These are phyloP conservation scores for Taiozyma sp. DNA, from an alignment of 1,139 yeast species.

Conservation along the genomic window DNA sequence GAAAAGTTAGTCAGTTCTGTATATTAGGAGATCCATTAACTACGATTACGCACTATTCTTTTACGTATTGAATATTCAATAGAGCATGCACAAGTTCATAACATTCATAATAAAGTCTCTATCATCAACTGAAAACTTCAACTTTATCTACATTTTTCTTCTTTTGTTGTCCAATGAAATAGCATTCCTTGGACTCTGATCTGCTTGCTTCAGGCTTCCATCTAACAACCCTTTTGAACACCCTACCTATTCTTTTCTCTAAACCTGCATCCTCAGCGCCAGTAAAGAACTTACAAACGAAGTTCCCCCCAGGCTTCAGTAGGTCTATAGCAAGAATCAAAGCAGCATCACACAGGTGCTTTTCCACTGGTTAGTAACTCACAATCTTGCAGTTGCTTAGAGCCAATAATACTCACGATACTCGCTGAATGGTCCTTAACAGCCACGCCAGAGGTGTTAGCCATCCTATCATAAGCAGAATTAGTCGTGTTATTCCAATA, in stretches of 20 bases:
- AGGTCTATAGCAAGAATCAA: constrained; percentile 67
- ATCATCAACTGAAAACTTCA: constrained; percentile 34
- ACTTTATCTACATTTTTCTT: constrained; percentile 41
- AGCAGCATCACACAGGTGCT: constrained; percentile 92
- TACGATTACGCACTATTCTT: background rate
- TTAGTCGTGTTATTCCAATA: constrained; percentile 73
- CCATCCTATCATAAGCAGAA: constrained; percentile 74
- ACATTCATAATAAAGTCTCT: background rate
- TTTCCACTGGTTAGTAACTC: constrained; percentile 1
- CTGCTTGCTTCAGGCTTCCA: constrained; percentile 61
- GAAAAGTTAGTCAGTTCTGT: background rate
- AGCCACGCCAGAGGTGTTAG: constrained; percentile 62
- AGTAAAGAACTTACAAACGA: constrained; percentile 68
- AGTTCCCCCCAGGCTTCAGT: constrained; percentile 62
- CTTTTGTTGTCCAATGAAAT: constrained; percentile 61
- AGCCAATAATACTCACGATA: constrained; percentile 35
- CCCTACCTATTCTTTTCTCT: constrained; percentile 49
- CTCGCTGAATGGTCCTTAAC: constrained; percentile 59
- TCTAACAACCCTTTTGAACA: constrained; percentile 54
- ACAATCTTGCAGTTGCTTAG: background rate
- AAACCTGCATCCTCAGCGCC: constrained; percentile 66
- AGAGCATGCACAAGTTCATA: background rate
- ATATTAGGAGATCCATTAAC: background rate
- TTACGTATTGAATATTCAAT: background rate
- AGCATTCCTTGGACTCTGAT: constrained; percentile 61